phyloP scores from a whole-genome alignment of 345 rosid species.

The Geranium brycei region DNA sequence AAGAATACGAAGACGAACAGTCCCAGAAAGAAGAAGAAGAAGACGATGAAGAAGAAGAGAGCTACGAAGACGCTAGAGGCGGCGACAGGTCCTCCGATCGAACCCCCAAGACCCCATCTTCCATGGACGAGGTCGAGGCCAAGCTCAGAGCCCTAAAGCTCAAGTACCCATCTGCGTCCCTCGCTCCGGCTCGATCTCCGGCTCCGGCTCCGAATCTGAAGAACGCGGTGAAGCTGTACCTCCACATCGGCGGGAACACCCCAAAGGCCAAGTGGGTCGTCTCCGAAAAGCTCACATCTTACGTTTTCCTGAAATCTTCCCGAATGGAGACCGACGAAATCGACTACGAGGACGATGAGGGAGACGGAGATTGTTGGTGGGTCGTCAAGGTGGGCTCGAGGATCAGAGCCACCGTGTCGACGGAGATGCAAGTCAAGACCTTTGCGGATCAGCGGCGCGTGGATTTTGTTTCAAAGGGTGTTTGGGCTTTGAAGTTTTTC shows the following conservation, averaged over 20 bases:
- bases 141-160: conserved; percentile 16
- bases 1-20: conserved; percentile 6
- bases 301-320: conserved; percentile 7
- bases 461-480: conserved; percentile 78
- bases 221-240: conserved; percentile 32
- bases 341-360: conserved; percentile 13
- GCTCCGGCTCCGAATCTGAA: conserved; percentile 13
- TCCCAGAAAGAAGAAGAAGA: conserved; percentile 8
- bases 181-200: neutral
- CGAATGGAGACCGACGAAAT: conserved; percentile 10
- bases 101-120: conserved; percentile 5
- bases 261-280: conserved; percentile 39
- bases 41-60: conserved; percentile 3
- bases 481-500: conserved; percentile 83
- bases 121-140: conserved; percentile 17
- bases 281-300: conserved; percentile 18
- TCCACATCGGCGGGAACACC: conserved; percentile 34
- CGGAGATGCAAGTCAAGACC: conserved; percentile 57
- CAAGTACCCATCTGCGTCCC: conserved; percentile 11
- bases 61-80: conserved; percentile 9
- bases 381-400: conserved; percentile 27
- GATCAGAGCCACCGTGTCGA: conserved; percentile 19
- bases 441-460: conserved; percentile 71
- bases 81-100: conserved; percentile 6
- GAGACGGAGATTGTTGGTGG: conserved; percentile 23